Evolutionary conservation across 129 eudicot species (phyloP).

Genomic region (Deinandra increscens): DNA sequence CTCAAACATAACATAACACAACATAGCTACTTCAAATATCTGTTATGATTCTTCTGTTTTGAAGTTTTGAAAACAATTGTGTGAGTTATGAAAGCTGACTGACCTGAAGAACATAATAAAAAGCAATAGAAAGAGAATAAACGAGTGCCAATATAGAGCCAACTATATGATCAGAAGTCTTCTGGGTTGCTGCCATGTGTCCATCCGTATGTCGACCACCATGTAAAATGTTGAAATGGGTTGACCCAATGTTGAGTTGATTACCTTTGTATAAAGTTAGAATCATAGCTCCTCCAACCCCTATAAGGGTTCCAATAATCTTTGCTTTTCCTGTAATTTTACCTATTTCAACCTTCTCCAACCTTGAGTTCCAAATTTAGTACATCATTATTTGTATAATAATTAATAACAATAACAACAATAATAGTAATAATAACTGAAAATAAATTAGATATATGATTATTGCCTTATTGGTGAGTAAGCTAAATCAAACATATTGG

Average conservation of each 20-base stretch:
- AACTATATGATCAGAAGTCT: constrained; percentile 15
- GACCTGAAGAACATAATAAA: constrained; percentile 37
- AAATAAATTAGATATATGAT: no score
- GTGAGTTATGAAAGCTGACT: not conserved
- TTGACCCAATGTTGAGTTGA: constrained; percentile 36
- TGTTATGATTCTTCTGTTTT: not conserved
- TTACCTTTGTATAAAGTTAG: constrained; percentile 64
- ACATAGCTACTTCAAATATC: no score
- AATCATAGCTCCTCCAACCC: constrained; percentile 68
- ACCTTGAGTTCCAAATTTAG: constrained; percentile 24
- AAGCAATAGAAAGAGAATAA: constrained; percentile 20
- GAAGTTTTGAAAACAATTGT: not conserved
- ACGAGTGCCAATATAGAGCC: constrained; percentile 33
- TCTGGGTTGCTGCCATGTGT: constrained; percentile 18
- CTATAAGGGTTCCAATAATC: constrained; percentile 48
- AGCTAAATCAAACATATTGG: no score
- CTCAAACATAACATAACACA: no score
- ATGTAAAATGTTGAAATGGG: constrained; percentile 37
- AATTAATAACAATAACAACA: no score
- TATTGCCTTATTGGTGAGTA: no score
- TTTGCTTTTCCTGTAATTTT: constrained; percentile 55
- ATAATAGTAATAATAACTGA: no score
- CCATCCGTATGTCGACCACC: not conserved
- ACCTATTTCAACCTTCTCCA: constrained; percentile 46
- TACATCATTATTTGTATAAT: no score